A percentile compares a stretch with the other conserved stretches of the same genome.
Conservation (phyloP, 805 yeast species). For the Yamadazyma paraphyllophila region DNA sequence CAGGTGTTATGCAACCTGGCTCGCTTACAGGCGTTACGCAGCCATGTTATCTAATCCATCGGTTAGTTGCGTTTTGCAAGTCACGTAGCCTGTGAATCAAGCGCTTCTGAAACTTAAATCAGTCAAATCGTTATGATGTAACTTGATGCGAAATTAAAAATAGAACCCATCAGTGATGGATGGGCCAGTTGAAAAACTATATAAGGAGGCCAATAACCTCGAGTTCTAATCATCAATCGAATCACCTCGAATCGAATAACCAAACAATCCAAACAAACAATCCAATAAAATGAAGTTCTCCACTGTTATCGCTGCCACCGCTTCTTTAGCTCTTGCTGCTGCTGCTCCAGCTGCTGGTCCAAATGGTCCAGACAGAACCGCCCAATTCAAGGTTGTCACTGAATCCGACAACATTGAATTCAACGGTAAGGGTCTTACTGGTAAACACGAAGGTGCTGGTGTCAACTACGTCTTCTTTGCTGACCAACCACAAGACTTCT, state of each 20-base stretch:
- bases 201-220: no score
- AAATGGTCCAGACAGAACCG: background rate
- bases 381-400: background rate
- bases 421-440: conserved; percentile 24
- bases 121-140: background rate
- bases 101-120: background rate
- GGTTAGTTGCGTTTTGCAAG: no score
- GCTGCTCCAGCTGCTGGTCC: conserved; percentile 7
- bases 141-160: background rate
- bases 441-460: conserved; percentile 46
- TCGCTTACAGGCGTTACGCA: no score
- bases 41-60: no score
- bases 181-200: no score
- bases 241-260: background rate
- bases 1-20: no score
- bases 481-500: conserved; percentile 11
- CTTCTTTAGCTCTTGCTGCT: conserved; percentile 7
- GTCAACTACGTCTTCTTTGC: conserved; percentile 35
- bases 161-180: background rate
- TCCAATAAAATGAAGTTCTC: conserved; percentile 14
- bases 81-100: background rate
- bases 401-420: background rate
- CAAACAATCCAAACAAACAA: background rate
- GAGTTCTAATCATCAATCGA: no score
- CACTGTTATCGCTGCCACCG: conserved; percentile 12